These are phyloP conservation scores for Metschnikowia colocasiae DNA, from an alignment of 805 yeast genomes.

Conservation along the genomic window DNA sequence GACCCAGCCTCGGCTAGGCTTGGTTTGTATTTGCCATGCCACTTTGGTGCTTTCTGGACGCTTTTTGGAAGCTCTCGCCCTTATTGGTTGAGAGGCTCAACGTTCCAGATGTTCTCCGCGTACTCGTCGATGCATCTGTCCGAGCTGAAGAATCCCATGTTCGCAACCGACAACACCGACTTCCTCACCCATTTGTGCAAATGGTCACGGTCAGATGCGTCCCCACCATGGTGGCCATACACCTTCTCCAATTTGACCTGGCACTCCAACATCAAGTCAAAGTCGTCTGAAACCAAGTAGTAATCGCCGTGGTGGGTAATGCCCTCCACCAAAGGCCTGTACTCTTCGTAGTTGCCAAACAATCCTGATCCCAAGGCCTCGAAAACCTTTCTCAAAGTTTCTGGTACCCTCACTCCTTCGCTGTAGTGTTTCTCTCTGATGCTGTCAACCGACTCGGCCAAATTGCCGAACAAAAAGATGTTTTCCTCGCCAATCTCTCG, in stretches of 20 bases:
- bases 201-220: slow-evolving; percentile 46
- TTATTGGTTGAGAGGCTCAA: slow-evolving; percentile 56
- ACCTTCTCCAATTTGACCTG: slow-evolving; percentile 73
- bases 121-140: slow-evolving; percentile 91
- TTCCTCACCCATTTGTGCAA: slow-evolving; percentile 70
- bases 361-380: slow-evolving; percentile 59
- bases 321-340: slow-evolving; percentile 62
- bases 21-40: too few relatives aligned
- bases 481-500: slow-evolving; percentile 92
- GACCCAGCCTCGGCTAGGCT: too few relatives aligned
- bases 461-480: slow-evolving; percentile 86
- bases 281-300: slow-evolving; percentile 85
- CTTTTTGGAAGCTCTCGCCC: too few relatives aligned
- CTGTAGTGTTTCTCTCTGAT: slow-evolving; percentile 71
- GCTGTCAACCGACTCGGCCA: slow-evolving; percentile 86
- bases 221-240: slow-evolving; percentile 47
- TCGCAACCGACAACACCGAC: slow-evolving; percentile 75
- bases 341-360: slow-evolving; percentile 71
- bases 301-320: slow-evolving; percentile 75
- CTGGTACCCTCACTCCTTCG: slow-evolving; percentile 58
- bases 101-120: slow-evolving; percentile 89
- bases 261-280: slow-evolving; percentile 80
- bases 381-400: slow-evolving; percentile 59
- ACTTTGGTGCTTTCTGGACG: too few relatives aligned
- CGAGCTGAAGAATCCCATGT: slow-evolving; percentile 88